A percentile compares a stretch with the other conserved stretches of the same genome.
These are phyloP conservation scores for Lojkania enalia DNA, from an alignment of 2,329 filamentous ascomycete species.

Conservation along the genomic window DNA sequence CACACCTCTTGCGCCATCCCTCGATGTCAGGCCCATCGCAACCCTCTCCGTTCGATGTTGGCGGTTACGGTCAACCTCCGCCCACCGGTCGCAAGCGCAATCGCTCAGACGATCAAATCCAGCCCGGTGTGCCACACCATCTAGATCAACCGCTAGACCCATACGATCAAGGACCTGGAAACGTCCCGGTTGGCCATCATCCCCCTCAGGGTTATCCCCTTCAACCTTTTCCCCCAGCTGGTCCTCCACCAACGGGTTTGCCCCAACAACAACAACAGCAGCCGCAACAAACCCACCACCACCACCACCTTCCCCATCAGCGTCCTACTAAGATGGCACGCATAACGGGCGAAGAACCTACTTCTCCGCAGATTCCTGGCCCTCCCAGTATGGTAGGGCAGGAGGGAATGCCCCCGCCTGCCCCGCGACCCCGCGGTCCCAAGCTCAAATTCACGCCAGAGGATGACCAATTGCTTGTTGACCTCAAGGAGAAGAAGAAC, in stretches of 20 bases:
- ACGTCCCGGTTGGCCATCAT: conserved; percentile 46
- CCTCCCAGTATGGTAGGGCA: conserved; percentile 86
- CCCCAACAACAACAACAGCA: conserved; percentile 7
- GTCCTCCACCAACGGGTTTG: conserved; percentile 26
- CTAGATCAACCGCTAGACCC: conserved; percentile 45
- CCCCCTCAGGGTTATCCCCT: conserved; percentile 43
- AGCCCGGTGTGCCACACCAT: conserved; percentile 44
- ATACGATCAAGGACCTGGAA: conserved; percentile 42
- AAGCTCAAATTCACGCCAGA: conserved; percentile 94
- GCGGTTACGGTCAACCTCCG: conserved; percentile 32
- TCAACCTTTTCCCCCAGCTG: conserved; percentile 29
- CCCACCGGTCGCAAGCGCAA: conserved; percentile 48
- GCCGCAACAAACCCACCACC: conserved; percentile 57
- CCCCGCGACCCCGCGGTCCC: conserved; percentile 77
- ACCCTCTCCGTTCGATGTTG: conserved; percentile 40
- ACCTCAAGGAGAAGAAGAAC: conserved; percentile 92
- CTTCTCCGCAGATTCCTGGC: conserved; percentile 53
- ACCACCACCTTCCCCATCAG: conserved; percentile 76
- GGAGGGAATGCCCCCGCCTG: conserved; percentile 83
- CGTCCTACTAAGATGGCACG: conserved; percentile 66
- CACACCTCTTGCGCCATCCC: conserved; percentile 32
- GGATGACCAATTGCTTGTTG: conserved; percentile 84
- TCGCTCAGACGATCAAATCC: conserved; percentile 46
- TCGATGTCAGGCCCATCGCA: conserved; percentile 44
- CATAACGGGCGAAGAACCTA: conserved; percentile 50